Evolutionary conservation across 1,139 yeast genomes (phyloP).

Genomic region (Arxiozyma telluris): DNA sequence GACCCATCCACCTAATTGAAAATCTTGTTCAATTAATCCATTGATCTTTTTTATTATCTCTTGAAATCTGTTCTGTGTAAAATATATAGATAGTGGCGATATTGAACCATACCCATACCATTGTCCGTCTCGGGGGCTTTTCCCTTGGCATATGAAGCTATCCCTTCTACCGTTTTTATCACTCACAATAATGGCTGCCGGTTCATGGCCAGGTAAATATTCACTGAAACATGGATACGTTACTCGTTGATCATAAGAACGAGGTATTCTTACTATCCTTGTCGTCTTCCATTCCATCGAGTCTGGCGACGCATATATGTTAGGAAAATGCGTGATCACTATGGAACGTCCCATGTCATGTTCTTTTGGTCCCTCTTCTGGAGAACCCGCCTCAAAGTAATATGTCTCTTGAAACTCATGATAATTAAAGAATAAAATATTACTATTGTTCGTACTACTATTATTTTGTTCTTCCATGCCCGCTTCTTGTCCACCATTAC

Average conservation of each 20-base stretch:
- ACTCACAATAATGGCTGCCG: constrained; percentile 45
- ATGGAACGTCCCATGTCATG: constrained; percentile 32
- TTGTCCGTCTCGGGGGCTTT: constrained; percentile 33
- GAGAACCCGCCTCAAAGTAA: constrained; percentile 26
- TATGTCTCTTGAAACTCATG: constrained; percentile 46
- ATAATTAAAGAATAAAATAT: constrained; percentile 43
- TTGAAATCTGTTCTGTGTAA: constrained; percentile 35
- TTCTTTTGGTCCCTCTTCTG: constrained; percentile 11
- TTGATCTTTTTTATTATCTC: constrained; percentile 43
- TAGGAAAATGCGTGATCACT: constrained; percentile 60
- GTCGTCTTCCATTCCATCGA: constrained; percentile 34
- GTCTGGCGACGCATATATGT: constrained; percentile 35
- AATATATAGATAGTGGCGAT: constrained; percentile 44
- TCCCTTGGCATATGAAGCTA: constrained; percentile 35
- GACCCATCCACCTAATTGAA: constrained; percentile 32
- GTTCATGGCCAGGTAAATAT: constrained; percentile 54
- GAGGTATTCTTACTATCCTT: constrained; percentile 56
- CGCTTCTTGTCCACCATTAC: constrained; percentile 3
- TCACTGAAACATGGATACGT: constrained; percentile 51
- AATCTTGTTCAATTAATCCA: constrained; percentile 35
- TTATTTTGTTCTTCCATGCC: no score
- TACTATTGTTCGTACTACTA: no score
- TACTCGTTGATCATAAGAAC: constrained; percentile 35
- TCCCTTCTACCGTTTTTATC: constrained; percentile 13
- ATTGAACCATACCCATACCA: constrained; percentile 45